These are phyloP conservation scores for Sporothrix variecibatus DNA, from an alignment of 2,329 filamentous ascomycete species.

Conservation along the genomic window DNA sequence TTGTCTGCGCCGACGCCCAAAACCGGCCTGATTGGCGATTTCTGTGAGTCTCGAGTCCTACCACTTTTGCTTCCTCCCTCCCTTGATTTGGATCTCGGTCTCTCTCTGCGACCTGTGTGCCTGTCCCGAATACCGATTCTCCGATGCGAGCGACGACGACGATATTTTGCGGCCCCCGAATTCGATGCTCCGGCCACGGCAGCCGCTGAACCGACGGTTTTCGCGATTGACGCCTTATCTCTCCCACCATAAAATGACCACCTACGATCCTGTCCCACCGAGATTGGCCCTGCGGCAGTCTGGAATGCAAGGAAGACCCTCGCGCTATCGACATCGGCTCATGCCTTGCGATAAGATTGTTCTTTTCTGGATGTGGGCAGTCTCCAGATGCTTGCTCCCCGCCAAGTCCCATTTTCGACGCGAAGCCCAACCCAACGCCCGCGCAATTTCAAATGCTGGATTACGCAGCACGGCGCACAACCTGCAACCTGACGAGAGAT, in stretches of 20 bases:
- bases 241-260: not conserved
- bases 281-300: not conserved
- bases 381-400: not conserved
- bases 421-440: not conserved
- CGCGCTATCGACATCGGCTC: not conserved
- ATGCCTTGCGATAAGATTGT: not conserved
- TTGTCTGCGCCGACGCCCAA: slow-evolving; percentile 3
- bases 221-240: slow-evolving; percentile 16
- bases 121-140: not conserved
- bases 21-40: slow-evolving; percentile 22
- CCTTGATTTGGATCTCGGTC: not conserved
- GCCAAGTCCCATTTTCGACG: not conserved
- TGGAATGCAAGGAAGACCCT: not conserved
- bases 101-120: not conserved
- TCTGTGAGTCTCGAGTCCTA: slow-evolving; percentile 20
- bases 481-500: not conserved
- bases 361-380: not conserved
- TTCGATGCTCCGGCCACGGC: not conserved
- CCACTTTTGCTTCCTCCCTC: not conserved
- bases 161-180: not conserved
- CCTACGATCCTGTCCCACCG: not conserved
- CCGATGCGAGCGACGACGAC: not conserved
- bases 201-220: not conserved
- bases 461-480: slow-evolving; percentile 1
- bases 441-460: not conserved